Base-by-base conservation (phyloP, 75 land plant species). In the Ceratopteris richardii region DNA sequence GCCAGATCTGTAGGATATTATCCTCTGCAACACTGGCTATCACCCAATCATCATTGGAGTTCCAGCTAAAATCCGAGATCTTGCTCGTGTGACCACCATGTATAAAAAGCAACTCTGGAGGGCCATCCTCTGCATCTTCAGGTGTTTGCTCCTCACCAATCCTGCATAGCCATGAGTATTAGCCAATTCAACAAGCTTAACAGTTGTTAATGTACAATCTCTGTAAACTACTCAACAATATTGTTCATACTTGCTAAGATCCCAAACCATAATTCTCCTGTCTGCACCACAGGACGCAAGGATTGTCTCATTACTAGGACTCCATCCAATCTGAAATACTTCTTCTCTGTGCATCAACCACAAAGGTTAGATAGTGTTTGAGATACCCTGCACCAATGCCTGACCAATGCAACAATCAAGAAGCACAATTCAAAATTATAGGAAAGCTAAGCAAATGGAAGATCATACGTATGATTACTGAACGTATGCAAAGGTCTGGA, bases 61-160 rank as follows among this genome's bases (percentile, higher is more conserved):
- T 89, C 95, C 95, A 89, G 1, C 91, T 86, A 71, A 89, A 89
- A 41, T 89, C 95, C 5, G 95, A 89, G 10, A 89, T 89, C 73
- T 89, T 89, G 72, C 95, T 89, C 7, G 95, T 89, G 42, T 89
- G 95, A 1, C 95, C 95, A 36, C 95, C 95, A 64, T 89, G 95
- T 39, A 89, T 86, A 54, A 89, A 89, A 0, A 89, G 71, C 51
- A 89, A 65, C 71, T 89, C 95, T 39, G 95, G 87, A 31, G 95
- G 95, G 13, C 95, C 95, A 71, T 89, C 95, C 61, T 86, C 95
- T 12, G 95, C 83, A 68, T 89, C 95, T 69, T 88, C 94, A 64
- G 87, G 84, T 54, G 83, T 67, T 56, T 89, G 95, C 56, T 78
- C 90, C 13, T 82, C 82, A 42, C 85, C 87, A 68, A 89, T 82